Percentiles rank a stretch among this genome's conserved stretches.
These are phyloP conservation scores for Wickerhamiella parazyma DNA, from an alignment of 805 yeast genomes.

Conservation along the genomic window DNA sequence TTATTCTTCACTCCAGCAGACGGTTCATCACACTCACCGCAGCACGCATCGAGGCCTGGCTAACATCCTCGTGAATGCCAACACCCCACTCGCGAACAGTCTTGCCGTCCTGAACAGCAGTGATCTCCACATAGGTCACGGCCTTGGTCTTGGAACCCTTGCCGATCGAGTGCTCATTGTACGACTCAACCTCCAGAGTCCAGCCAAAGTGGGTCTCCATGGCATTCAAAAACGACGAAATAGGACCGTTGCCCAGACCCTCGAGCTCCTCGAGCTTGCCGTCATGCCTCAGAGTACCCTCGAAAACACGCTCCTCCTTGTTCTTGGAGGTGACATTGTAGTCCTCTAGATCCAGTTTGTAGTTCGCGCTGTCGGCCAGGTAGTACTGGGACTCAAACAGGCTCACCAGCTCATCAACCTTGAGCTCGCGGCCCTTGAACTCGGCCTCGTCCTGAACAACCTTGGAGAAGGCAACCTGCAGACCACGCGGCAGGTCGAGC, in stretches of 20 bases:
- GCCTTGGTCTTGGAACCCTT: constrained; percentile 58
- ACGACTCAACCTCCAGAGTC: constrained; percentile 48
- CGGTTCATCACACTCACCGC: constrained; percentile 29
- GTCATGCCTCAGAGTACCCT: constrained; percentile 26
- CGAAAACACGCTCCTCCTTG: constrained; percentile 21
- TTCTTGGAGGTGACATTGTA: constrained; percentile 38
- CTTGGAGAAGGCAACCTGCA: constrained; percentile 63
- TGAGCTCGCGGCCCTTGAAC: constrained; percentile 54
- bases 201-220: constrained; percentile 35
- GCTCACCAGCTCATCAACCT: constrained; percentile 46
- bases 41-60: constrained; percentile 62
- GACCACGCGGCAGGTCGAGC: constrained; percentile 66
- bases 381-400: constrained; percentile 51
- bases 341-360: constrained; percentile 31
- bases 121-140: constrained; percentile 58
- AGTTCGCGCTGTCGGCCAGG: constrained; percentile 27
- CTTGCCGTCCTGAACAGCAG: constrained; percentile 35
- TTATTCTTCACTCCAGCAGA: not conserved
- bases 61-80: constrained; percentile 80
- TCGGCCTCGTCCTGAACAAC: constrained; percentile 62
- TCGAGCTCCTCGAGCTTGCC: constrained; percentile 30
- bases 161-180: constrained; percentile 72
- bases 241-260: constrained; percentile 74
- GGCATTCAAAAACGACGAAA: constrained; percentile 61
- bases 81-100: constrained; percentile 62